Base-by-base conservation (phyloP, 768 basidiomycete genomes). In the Tulasnella sp. region DNA sequence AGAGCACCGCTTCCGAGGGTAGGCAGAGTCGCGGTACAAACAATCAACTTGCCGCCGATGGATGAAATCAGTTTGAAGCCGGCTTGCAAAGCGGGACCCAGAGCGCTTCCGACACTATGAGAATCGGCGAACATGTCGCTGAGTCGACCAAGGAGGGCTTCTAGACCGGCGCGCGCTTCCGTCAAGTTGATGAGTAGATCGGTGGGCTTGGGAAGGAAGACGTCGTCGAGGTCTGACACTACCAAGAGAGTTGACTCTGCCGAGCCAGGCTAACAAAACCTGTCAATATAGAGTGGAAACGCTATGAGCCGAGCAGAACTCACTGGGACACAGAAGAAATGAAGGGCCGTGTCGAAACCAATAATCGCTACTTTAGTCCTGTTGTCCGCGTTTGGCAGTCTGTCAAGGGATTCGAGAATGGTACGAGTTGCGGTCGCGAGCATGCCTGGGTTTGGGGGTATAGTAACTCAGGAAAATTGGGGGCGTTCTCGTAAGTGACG, bases 71-170 rank as follows among this genome's bases (percentile, higher is more conserved):
- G 80, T 82, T 98, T 96, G 83, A 91, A 97, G 36, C 94, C 97
- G 44, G 95, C 95, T 79, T 98, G 95, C 52, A 98, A 82, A 34
- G 94, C 97, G 19, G 96, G 92, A 34, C 97, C 95, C 77, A 98
- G 82, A 2, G 97, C 97, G 80, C 92, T 95, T 3, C 95, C 96
- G 72, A 95, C 89, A 35, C 89, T 89, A 78, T 89, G 90, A 74
- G 93, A 94, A n/a, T 98, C 96, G 79, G 91, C 88, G 87, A 98
- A 99, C 96, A 99, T 98, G 72, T 95, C 96, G 76, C 89, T 91
- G 71, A 99, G 84, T 69, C 90, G 83, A 19, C 89, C 87, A 1
- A 99, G 86, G 29, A 99, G 85, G 17, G 84, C 81, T 79, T 98
- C 96, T 62, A 98, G 81, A 1, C 90, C 88, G 0, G 87, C 82